Evolutionary conservation across 192 early-diverging fungal species (phyloP).

Genomic region (Podila epicladia): DNA sequence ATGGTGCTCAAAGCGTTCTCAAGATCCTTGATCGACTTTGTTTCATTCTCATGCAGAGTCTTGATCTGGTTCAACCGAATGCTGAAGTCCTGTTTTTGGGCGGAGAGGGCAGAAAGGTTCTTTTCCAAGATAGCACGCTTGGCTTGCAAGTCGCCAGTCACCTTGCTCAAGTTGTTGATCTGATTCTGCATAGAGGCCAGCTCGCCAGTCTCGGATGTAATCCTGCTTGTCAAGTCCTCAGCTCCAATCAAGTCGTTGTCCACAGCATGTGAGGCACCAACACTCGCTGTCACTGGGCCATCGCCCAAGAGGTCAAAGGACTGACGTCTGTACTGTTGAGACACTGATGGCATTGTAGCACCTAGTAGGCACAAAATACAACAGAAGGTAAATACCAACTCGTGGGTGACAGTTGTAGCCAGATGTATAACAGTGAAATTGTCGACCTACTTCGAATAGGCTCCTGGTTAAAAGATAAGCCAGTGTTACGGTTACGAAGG

Average conservation of each 20-base stretch:
- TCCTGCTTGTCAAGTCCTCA: slow-evolving; percentile 52
- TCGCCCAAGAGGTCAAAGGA: slow-evolving; percentile 48
- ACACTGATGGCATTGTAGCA: slow-evolving; percentile 12
- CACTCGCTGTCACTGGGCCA: slow-evolving; percentile 14
- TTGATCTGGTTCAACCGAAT: slow-evolving; percentile 64
- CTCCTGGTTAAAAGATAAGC: neutral
- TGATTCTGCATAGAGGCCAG: slow-evolving; percentile 69
- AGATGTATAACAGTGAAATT: neutral
- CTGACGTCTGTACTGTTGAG: slow-evolving; percentile 27
- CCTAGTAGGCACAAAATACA: neutral
- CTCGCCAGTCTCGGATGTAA: slow-evolving; percentile 69
- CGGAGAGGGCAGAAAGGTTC: slow-evolving; percentile 63
- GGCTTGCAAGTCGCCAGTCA: slow-evolving; percentile 62
- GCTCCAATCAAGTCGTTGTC: slow-evolving; percentile 60
- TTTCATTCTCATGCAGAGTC: slow-evolving; percentile 69
- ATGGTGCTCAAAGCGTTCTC: slow-evolving; percentile 60
- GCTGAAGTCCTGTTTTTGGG: slow-evolving; percentile 71
- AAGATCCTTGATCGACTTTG: slow-evolving; percentile 63
- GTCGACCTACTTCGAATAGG: slow-evolving; percentile 20
- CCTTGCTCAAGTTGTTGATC: slow-evolving; percentile 58
- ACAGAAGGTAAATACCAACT: neutral
- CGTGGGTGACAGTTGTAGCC: neutral
- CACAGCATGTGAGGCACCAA: neutral
- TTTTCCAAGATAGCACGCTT: slow-evolving; percentile 66
- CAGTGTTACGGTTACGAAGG: slow-evolving; percentile 32